These are phyloP conservation scores for Mortierella sp. DNA, from an alignment of 371 early-diverging fungal genomes.

Conservation along the genomic window DNA sequence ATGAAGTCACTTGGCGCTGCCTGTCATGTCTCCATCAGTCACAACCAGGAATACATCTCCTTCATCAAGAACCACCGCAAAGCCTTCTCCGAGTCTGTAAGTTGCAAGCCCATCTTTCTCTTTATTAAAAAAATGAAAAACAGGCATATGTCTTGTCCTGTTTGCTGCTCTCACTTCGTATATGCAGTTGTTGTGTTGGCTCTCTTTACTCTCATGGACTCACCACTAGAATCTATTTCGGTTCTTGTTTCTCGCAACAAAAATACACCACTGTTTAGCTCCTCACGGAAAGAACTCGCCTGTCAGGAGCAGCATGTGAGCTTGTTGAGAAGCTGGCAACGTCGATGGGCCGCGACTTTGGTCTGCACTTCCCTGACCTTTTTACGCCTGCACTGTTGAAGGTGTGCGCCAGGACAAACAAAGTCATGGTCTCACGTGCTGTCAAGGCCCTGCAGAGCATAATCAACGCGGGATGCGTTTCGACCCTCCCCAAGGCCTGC, in stretches of 20 bases:
- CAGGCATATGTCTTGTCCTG: too few relatives aligned
- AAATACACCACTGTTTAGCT: constrained; percentile 57
- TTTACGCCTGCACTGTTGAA: constrained; percentile 60
- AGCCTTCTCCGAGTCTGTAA: constrained; percentile 40
- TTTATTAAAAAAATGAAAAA: not conserved
- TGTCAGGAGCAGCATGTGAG: constrained; percentile 67
- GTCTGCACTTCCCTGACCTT: constrained; percentile 58
- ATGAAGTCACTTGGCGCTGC: constrained; percentile 37
- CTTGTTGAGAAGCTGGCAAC: constrained; percentile 62
- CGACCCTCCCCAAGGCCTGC: constrained; percentile 58
- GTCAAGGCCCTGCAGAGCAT: constrained; percentile 60
- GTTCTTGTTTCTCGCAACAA: constrained; percentile 5
- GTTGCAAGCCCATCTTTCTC: constrained; percentile 1
- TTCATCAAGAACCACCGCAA: constrained; percentile 55
- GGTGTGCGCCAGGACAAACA: constrained; percentile 71
- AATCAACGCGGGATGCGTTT: constrained; percentile 57
- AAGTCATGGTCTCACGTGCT: constrained; percentile 62
- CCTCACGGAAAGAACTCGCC: constrained; percentile 66
- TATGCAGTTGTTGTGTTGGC: too few relatives aligned
- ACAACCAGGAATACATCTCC: constrained; percentile 38
- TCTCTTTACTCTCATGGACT: constrained; percentile 1
- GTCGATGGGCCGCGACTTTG: constrained; percentile 63
- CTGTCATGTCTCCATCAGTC: constrained; percentile 39
- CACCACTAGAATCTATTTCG: not conserved
- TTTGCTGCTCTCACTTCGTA: not conserved